These are phyloP conservation scores for Petunia hybrid DNA, from an alignment of 305 asterid genomes.

Conservation along the genomic window DNA sequence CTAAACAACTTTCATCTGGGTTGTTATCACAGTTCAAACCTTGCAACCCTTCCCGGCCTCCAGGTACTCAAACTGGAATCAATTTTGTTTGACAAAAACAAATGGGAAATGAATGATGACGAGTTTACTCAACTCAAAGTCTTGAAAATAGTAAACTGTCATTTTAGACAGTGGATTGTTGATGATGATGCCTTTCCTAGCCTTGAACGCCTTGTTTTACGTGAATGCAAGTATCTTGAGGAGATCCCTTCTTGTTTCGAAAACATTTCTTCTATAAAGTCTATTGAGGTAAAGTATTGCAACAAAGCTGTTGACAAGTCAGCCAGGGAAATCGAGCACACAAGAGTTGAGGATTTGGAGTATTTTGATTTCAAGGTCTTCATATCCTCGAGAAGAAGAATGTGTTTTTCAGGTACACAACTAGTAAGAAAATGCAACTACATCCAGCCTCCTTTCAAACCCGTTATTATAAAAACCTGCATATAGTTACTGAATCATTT, in stretches of 20 bases:
- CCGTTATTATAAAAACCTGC: too few species aligned
- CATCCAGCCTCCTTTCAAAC: too few species aligned
- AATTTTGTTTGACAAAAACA: too few species aligned
- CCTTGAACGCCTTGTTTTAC: slow-evolving; percentile 34
- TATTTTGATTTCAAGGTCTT: slow-evolving; percentile 31
- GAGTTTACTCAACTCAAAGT: too few species aligned
- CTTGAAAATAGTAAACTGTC: not conserved
- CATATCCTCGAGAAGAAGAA: not conserved
- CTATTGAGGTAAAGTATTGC: slow-evolving; percentile 12
- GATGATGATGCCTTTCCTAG: slow-evolving; percentile 32
- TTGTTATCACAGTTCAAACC: too few species aligned
- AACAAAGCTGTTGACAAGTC: slow-evolving; percentile 25
- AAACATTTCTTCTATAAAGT: slow-evolving; percentile 28
- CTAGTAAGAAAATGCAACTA: too few species aligned
- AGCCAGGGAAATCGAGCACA: slow-evolving; percentile 32
- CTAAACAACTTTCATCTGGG: too few species aligned
- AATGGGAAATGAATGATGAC: not conserved
- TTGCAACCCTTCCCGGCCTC: too few species aligned
- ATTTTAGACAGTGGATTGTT: slow-evolving; percentile 12
- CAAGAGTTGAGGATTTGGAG: slow-evolving; percentile 23
- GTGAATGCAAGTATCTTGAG: not conserved
- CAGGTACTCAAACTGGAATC: too few species aligned
- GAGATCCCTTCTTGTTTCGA: slow-evolving; percentile 39
- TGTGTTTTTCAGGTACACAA: too few species aligned
- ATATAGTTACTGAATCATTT: too few species aligned